phyloP scores from a whole-genome alignment of 2,329 filamentous ascomycete genomes.

The Sarocladiaceae sp. region DNA sequence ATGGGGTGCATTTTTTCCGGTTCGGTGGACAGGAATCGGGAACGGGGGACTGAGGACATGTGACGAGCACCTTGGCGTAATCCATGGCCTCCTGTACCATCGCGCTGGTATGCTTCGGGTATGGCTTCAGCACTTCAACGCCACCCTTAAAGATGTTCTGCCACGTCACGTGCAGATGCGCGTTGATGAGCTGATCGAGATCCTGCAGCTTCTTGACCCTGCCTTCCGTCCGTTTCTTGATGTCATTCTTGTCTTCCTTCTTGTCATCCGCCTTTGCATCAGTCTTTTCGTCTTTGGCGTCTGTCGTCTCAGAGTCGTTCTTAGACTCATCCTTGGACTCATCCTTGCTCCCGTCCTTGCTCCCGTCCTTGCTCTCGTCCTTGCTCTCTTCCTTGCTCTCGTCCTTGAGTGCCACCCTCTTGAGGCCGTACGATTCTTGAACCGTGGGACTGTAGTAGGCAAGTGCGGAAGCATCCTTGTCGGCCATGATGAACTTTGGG shows the following conservation, averaged over 20 bases:
- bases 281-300: no score
- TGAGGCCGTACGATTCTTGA: conserved; percentile 13
- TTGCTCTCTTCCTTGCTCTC: background rate
- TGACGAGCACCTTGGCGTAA: conserved; percentile 67
- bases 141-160: conserved; percentile 72
- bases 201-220: conserved; percentile 55
- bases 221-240: no score
- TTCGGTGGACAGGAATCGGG: conserved; percentile 82
- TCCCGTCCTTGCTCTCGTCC: no score
- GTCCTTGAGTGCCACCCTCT: background rate
- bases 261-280: no score
- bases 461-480: conserved; percentile 59
- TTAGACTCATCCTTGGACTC: no score
- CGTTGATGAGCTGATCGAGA: conserved; percentile 71
- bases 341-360: conserved; percentile 60
- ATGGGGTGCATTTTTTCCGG: conserved; percentile 64
- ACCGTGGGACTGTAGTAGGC: conserved; percentile 68
- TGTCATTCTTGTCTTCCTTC: no score
- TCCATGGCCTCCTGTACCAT: conserved; percentile 64
- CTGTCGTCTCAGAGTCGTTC: conserved; percentile 39
- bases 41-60: conserved; percentile 68
- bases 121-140: conserved; percentile 74
- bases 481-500: conserved; percentile 55
- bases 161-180: conserved; percentile 80
- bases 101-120: conserved; percentile 66